Conservation (phyloP, 2,329 filamentous ascomycete genomes). For the Cladosporium halotolerans region DNA sequence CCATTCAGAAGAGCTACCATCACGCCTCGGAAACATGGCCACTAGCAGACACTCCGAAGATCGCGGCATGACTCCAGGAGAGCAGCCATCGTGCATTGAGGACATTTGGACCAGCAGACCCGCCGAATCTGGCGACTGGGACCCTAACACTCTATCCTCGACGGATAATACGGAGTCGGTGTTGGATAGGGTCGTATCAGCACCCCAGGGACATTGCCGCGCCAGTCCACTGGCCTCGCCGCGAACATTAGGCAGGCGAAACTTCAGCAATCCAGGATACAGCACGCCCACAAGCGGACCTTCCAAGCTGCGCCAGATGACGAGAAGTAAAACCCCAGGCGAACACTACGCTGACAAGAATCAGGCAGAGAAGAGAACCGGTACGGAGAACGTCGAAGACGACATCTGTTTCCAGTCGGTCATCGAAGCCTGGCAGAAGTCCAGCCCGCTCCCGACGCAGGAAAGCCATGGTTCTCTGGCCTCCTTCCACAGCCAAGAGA, state of each 20-base stretch:
- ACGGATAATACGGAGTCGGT: too few relatives aligned
- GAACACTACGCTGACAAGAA: not conserved
- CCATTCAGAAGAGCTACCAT: too few relatives aligned
- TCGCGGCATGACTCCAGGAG: too few relatives aligned
- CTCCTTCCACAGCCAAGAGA: slow-evolving; percentile 4
- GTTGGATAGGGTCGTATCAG: not conserved
- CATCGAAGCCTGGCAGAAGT: slow-evolving; percentile 7
- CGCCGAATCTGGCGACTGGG: too few relatives aligned
- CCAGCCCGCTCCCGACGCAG: not conserved
- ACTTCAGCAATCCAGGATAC: not conserved
- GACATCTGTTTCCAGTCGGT: not conserved
- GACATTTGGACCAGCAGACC: too few relatives aligned
- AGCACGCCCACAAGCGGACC: not conserved
- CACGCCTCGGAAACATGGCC: too few relatives aligned
- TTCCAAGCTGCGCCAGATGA: not conserved
- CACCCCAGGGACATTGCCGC: not conserved
- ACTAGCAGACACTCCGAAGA: too few relatives aligned
- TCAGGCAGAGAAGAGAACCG: too few relatives aligned
- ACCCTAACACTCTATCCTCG: too few relatives aligned
- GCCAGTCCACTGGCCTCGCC: not conserved
- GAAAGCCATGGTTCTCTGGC: not conserved
- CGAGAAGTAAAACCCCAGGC: not conserved
- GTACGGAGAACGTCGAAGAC: too few relatives aligned
- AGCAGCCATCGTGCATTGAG: too few relatives aligned
- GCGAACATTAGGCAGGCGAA: not conserved